Evolutionary conservation across 2,329 filamentous ascomycete genomes (phyloP).

Genomic region (Trichoderma breve): DNA sequence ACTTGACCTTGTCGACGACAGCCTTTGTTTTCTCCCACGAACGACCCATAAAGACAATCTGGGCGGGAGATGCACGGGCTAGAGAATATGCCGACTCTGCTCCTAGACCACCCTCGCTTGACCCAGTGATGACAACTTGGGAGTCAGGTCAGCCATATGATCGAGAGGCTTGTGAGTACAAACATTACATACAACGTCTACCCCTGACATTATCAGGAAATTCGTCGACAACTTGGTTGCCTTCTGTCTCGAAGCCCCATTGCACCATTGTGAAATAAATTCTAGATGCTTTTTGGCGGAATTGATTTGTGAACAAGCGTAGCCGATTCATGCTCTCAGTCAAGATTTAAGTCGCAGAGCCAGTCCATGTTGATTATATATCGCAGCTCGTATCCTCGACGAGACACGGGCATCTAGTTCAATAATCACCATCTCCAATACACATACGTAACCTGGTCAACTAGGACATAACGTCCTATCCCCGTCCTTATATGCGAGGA

Average conservation of each 20-base stretch:
- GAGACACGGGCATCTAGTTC: background rate
- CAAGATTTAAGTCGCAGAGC: background rate
- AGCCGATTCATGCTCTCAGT: background rate
- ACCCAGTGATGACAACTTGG: background rate
- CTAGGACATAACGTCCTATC: background rate
- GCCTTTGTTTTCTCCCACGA: background rate
- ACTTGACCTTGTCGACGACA: background rate
- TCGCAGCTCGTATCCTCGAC: background rate
- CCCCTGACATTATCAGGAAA: background rate
- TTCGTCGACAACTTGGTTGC: background rate
- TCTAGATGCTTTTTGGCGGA: background rate
- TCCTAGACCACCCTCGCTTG: background rate
- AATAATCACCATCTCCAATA: background rate
- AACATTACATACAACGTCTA: background rate
- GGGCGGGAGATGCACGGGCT: background rate
- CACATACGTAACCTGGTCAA: background rate
- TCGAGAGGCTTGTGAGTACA: background rate
- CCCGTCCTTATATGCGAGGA: background rate
- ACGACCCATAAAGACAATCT: background rate
- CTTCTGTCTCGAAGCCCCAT: background rate
- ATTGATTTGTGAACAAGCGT: background rate
- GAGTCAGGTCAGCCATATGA: background rate
- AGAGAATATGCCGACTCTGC: background rate
- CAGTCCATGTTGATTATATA: background rate
- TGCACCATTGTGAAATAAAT: background rate